Evolutionary conservation across 306 rosid genomes (phyloP).

Genomic region (Abrus precatorius): DNA sequence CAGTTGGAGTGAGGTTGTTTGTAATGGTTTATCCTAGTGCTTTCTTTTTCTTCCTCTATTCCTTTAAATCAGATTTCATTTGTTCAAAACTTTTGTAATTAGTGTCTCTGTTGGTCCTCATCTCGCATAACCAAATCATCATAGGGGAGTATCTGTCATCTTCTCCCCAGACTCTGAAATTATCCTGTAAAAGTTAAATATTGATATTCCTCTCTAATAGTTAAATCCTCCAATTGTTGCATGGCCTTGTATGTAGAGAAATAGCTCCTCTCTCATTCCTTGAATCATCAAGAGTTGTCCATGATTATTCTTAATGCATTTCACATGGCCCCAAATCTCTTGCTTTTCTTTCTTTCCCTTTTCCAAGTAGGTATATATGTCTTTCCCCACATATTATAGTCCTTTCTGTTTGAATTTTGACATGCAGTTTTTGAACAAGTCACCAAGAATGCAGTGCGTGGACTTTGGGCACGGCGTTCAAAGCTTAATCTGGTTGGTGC

Average conservation of each 20-base stretch:
- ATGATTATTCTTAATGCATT: no score
- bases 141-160: not conserved
- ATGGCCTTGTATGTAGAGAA: no score
- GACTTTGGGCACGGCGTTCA: conserved; percentile 98
- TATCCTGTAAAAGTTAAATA: not conserved
- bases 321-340: no score
- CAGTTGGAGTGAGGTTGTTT: no score
- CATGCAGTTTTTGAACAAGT: conserved; percentile 96
- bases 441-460: conserved; percentile 94
- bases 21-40: not conserved
- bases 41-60: not conserved
- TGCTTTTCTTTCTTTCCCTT: no score
- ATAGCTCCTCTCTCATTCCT: no score
- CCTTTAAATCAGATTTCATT: not conserved
- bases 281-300: no score
- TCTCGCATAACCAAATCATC: not conserved
- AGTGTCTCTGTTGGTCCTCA: not conserved
- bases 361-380: no score
- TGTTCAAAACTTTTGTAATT: no score
- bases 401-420: conserved; percentile 29
- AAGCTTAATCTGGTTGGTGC: conserved; percentile 97
- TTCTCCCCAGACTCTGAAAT: not conserved
- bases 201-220: no score
- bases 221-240: no score
- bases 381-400: not conserved